Conservation (phyloP, 306 rosid genomes). For the Cotoneaster glaucophyllus region DNA sequence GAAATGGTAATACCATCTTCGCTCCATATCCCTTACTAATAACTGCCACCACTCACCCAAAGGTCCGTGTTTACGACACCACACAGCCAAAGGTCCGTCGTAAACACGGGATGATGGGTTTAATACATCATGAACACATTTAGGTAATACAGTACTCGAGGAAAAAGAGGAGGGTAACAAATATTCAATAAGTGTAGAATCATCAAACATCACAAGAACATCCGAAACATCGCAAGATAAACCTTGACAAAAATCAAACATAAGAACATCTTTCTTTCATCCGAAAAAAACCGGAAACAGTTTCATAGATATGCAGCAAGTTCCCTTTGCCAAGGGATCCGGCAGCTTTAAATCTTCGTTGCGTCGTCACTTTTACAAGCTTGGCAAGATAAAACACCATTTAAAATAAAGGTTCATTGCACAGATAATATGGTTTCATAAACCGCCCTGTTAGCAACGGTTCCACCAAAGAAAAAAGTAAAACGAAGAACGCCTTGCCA, state of each 20-base stretch:
- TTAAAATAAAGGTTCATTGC: constrained; percentile 27
- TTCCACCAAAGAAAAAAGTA: constrained; percentile 1
- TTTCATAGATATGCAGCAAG: constrained; percentile 7
- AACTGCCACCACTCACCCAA: no score
- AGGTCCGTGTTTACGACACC: no score
- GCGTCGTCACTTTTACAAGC: constrained; percentile 15
- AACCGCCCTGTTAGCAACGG: constrained; percentile 20
- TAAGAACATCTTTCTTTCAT: not conserved
- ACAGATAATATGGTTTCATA: constrained; percentile 29
- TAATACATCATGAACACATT: no score
- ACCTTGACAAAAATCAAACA: not conserved
- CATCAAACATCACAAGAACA: not conserved
- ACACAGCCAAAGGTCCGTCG: no score
- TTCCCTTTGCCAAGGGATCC: constrained; percentile 6
- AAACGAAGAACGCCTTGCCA: not conserved
- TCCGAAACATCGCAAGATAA: not conserved
- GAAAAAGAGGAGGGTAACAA: not conserved
- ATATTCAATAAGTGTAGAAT: not conserved
- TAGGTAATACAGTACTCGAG: no score
- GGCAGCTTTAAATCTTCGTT: constrained; percentile 8
- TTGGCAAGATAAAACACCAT: constrained; percentile 19
- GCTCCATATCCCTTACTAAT: no score
- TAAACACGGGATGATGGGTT: no score
- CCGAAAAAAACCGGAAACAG: not conserved
- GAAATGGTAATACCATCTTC: no score